Base-by-base conservation (phyloP, 257 asterid genomes). In the Schizonepeta tenuifolia region DNA sequence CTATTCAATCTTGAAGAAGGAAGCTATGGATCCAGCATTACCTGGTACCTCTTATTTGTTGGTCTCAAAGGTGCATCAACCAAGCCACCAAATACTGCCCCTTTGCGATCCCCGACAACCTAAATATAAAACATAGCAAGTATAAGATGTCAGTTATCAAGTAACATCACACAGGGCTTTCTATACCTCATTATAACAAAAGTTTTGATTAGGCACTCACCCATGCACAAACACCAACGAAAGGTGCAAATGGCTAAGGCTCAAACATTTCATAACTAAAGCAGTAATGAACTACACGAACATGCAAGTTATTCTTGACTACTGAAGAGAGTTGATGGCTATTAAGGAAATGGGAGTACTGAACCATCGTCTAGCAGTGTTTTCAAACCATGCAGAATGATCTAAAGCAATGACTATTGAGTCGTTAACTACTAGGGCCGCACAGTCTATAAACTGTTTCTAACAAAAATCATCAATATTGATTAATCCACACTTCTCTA, bases 31-130 rank as follows among this genome's bases (percentile, higher is more conserved):
- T 55, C 65, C 51, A 66, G 36, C 65, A 72, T 77, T 79, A 94
- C 99, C 96, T 94, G 99, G 82, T 94, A 94, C 84, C 86, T 84
- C 84, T 74, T 87, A 62, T 79, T 89, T 69, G 91, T 75, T 63
- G 97, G 82, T 84, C 78, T 82, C 85, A 94, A 77, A 46, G 99
- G 99, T 63, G 95, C 96, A 71, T 94, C 97, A 55, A 94, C 99
- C 78, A 94, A 81, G 50, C 99, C 99, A 53, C 99, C 98, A 83
- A 91, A 94, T 67, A 92, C 83, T 31, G 96, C 88, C 58, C 99
- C 97, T 4, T 80, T 86, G 50, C 92, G 87, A 73, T 94, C 99
- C 69, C 99, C 99, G 18, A 94, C 97, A 82, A 88, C 98, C 99
- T 94, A 72, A 61, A 80, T 67, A 20, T 36, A 33, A 46, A 70